A percentile compares a stretch with the other conserved stretches of the same genome.
phyloP scores from a whole-genome alignment of 495 filamentous ascomycete genomes.

The Neohortaea acidophila region DNA sequence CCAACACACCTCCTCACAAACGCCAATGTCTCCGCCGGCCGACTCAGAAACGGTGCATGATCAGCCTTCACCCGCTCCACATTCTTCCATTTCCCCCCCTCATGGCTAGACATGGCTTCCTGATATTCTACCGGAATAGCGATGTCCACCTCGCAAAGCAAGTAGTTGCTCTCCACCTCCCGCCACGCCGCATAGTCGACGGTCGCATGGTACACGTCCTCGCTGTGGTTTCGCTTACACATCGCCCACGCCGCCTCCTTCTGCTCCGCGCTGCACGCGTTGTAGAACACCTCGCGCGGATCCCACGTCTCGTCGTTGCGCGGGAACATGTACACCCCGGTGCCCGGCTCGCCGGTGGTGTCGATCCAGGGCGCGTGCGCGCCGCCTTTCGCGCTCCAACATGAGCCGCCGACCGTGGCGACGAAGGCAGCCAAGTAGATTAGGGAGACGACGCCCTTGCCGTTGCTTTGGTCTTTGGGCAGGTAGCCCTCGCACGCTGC shows the following conservation, averaged over 20 bases:
- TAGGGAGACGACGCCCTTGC: constrained; percentile 1
- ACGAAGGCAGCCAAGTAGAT: constrained; percentile 4
- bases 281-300: constrained; percentile 1
- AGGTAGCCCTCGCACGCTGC: not conserved
- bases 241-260: not conserved
- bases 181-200: constrained; percentile 2
- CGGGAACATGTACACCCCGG: not conserved
- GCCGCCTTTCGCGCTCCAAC: not conserved
- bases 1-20: constrained; percentile 6
- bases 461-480: not conserved
- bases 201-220: not conserved
- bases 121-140: not conserved
- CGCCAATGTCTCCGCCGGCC: constrained; percentile 1
- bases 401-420: not conserved
- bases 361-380: not conserved
- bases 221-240: constrained; percentile 2
- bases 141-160: not conserved
- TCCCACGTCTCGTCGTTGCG: not conserved
- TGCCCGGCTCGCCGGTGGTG: not conserved
- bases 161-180: constrained; percentile 6
- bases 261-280: not conserved
- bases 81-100: constrained; percentile 6
- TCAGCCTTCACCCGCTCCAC: constrained; percentile 3
- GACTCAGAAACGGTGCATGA: constrained; percentile 5
- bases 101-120: not conserved